Base-by-base conservation (phyloP, 139 green algal genomes). In the Raphidocelis subcapitata region DNA sequence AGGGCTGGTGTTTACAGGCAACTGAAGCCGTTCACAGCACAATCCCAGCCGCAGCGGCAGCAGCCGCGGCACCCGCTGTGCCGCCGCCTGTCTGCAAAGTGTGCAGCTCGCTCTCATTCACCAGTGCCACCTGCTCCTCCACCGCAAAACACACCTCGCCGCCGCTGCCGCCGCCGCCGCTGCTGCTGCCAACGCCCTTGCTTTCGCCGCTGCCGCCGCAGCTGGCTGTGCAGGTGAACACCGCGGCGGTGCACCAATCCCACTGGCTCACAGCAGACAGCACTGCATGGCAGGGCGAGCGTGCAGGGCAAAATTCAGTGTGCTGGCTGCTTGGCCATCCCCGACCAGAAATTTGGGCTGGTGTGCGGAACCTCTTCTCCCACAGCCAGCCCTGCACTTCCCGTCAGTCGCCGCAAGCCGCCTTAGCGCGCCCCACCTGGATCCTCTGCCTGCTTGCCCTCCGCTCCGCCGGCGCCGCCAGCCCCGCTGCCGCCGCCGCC, bases 161-260 rank as follows among this genome's bases (percentile, higher is more conserved):
- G n/a, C n/a, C n/a, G n/a, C n/a, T n/a, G n/a, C n/a, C n/a, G n/a
- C n/a, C n/a, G n/a, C n/a, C n/a, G n/a, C n/a, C n/a, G n/a, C n/a
- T n/a, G n/a, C n/a, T n/a, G n/a, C n/a, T n/a, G n/a, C n/a, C n/a
- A n/a, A n/a, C n/a, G n/a, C n/a, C n/a, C n/a, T n/a, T n/a, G n/a
- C n/a, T n/a, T n/a, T n/a, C n/a, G n/a, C 41, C 41, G 8, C 41
- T 12, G 41, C 41, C 41, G 41, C 41, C 41, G 3, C 67, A 81
- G 29, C 24, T 46, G 3, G 18, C 16, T 14, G 52, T 37, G 79
- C 88, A 93, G 0, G 67, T 82, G 35, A 75, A 86, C 2, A 91
- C 82, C 3, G 77, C 86, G 1, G 91, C 47, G 1, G 87, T 89
- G 26, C 80, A 72, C 79, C 85, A 88, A 28, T 92, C 81, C 86